Evolutionary conservation across 306 rosid species (phyloP).

Genomic region (Chamaecrista fasciculata): DNA sequence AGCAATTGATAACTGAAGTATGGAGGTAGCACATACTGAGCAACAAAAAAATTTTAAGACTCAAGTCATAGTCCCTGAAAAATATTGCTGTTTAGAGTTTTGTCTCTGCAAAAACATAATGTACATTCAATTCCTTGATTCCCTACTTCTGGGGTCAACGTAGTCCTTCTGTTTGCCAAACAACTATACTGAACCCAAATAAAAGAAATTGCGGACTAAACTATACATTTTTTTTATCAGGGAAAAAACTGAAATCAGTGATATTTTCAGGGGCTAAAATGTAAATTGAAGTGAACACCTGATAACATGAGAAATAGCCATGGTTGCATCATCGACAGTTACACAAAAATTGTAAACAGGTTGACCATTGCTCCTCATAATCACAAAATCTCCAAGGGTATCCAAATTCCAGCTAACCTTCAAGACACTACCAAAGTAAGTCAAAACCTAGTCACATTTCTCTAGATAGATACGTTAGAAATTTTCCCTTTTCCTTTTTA

Average conservation of each 20-base stretch:
- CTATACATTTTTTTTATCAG: background rate
- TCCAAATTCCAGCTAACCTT: conserved; percentile 99
- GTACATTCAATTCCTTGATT: background rate
- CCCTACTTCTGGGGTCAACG: background rate
- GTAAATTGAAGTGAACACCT: conserved; percentile 48
- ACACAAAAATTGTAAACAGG: conserved; percentile 98
- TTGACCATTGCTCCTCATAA: conserved; percentile 98
- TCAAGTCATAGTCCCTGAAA: background rate
- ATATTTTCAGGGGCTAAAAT: background rate
- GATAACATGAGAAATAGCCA: conserved; percentile 97
- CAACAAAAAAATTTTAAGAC: background rate
- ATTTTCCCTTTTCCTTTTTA: background rate
- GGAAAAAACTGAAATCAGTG: background rate
- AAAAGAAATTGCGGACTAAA: background rate
- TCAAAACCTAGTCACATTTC: conserved; percentile 39
- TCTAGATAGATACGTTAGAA: conserved; percentile 1
- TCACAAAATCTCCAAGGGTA: conserved; percentile 96
- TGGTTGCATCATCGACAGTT: conserved; percentile 97
- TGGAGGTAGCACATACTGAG: background rate
- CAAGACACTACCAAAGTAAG: conserved; percentile 73
- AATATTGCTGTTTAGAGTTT: background rate
- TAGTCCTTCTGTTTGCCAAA: background rate
- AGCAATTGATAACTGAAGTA: conserved; percentile 15
- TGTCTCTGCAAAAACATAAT: background rate
- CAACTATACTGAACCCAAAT: background rate